A percentile compares a stretch with the other conserved stretches of the same genome.
phyloP scores from a whole-genome alignment of 2,329 filamentous ascomycete genomes.

The Colletotrichum sp. region DNA sequence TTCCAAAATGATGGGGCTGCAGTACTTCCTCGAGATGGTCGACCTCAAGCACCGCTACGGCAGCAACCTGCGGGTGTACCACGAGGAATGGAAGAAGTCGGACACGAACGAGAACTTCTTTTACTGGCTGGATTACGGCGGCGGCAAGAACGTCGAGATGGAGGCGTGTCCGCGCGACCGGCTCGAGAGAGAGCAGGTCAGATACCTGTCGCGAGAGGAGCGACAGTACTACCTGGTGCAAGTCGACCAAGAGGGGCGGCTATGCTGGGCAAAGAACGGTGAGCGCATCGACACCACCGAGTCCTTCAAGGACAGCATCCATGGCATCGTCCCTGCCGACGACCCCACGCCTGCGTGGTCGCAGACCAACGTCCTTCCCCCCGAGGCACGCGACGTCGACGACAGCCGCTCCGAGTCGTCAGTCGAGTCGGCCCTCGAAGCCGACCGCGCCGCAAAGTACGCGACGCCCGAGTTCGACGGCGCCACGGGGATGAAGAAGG shows the following conservation, averaged over 20 bases:
- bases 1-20: constrained; percentile 81
- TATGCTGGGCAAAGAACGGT: constrained; percentile 89
- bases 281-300: constrained; percentile 76
- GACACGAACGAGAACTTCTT: constrained; percentile 89
- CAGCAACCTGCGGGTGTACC: constrained; percentile 80
- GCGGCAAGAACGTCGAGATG: constrained; percentile 72
- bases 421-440: constrained; percentile 54
- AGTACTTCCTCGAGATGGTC: constrained; percentile 87
- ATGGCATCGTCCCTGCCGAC: constrained; percentile 69
- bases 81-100: constrained; percentile 80
- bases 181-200: constrained; percentile 78
- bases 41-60: constrained; percentile 88
- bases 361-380: constrained; percentile 32
- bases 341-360: constrained; percentile 62
- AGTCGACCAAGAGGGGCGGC: constrained; percentile 73
- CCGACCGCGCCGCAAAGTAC: constrained; percentile 67
- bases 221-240: constrained; percentile 79
- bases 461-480: constrained; percentile 66
- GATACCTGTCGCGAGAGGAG: constrained; percentile 85
- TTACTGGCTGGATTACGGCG: constrained; percentile 88
- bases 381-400: constrained; percentile 19
- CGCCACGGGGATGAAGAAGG: constrained; percentile 57
- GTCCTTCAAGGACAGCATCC: constrained; percentile 78
- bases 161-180: constrained; percentile 74
- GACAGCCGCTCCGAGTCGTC: constrained; percentile 39